Evolutionary conservation across 1,284 basidiomycete species (phyloP), one percentile per base, ranked within the genome.

Genomic region (Ceratorhiza oryzae-sativae): DNA sequence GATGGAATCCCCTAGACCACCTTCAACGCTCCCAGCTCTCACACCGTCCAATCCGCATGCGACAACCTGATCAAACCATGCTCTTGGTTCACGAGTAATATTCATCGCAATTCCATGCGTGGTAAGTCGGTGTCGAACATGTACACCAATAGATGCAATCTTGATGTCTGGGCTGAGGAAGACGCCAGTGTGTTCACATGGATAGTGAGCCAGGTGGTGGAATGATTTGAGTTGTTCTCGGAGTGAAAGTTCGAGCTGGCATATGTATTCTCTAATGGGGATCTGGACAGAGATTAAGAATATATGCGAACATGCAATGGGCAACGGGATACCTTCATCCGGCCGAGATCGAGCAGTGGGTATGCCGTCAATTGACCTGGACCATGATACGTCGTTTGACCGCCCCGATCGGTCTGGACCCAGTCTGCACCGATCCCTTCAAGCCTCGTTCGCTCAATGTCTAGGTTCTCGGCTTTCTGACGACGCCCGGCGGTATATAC

Each of bases 311-410:
- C n/a, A 55, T 71, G 25, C 32, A 10, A 73, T 27, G 36, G 59
- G 8, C 12, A 3, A 20, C 30, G 18, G 20, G 48, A 76, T 73
- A 85, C 85, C 65, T 82, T 79, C 78, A 87, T 85, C 12, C 82
- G 80, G 1, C 82, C 84, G 18, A 98, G 85, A 81, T 99, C 95
- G 53, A 98, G 84, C 62, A 98, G 86, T 0, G 95, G 94, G 79
- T 99, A 99, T 39, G 95, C 97, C 13, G 98, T 93, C 74, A 99
- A 84, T 81, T 99, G 97, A 1, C 97, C 97, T 0, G 97, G 97
- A 0, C 97, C 97, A 80, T 99, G 97, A 80, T 95, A 99, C 1
- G 97, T 99, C 71, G 95, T 87, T 80, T 98, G 90, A 1, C 97
- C 97, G 10, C 97, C 97, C 73, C 97, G 86, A 74, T 89, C 86